Evolutionary conservation across 306 rosid genomes (phyloP).

Genomic region (Abrus precatorius): DNA sequence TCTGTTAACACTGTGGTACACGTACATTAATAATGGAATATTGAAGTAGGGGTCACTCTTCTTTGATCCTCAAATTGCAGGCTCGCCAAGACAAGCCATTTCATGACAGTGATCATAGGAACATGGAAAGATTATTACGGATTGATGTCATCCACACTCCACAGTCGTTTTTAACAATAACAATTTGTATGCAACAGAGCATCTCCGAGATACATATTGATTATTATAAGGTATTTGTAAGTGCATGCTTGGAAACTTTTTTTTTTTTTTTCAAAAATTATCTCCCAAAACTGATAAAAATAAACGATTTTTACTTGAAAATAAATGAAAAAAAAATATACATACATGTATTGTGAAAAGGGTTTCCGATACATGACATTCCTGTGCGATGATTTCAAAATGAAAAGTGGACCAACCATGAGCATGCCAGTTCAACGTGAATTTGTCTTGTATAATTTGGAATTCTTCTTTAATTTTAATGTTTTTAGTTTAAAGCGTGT

Average conservation of each 20-base stretch:
- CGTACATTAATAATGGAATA: slow-evolving; percentile 26
- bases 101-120: background rate
- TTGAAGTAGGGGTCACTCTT: slow-evolving; percentile 43
- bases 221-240: too few species aligned
- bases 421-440: slow-evolving; percentile 17
- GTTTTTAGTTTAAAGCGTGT: background rate
- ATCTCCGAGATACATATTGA: background rate
- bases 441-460: slow-evolving; percentile 42
- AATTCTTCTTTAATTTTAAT: background rate
- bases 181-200: background rate
- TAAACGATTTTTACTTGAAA: too few species aligned
- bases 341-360: slow-evolving; percentile 29
- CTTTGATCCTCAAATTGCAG: slow-evolving; percentile 27
- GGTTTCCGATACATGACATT: slow-evolving; percentile 52
- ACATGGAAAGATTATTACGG: slow-evolving; percentile 10
- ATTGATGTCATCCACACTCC: background rate
- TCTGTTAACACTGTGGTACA: slow-evolving; percentile 1
- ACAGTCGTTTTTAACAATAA: background rate
- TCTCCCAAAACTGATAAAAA: too few species aligned
- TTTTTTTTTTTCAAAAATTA: too few species aligned
- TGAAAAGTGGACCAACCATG: slow-evolving; percentile 46
- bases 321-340: slow-evolving; percentile 5
- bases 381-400: slow-evolving; percentile 40
- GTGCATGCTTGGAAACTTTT: too few species aligned
- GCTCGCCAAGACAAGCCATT: slow-evolving; percentile 20